phyloP scores from a whole-genome alignment of 768 basidiomycete species.

The Suillus weaverae region DNA sequence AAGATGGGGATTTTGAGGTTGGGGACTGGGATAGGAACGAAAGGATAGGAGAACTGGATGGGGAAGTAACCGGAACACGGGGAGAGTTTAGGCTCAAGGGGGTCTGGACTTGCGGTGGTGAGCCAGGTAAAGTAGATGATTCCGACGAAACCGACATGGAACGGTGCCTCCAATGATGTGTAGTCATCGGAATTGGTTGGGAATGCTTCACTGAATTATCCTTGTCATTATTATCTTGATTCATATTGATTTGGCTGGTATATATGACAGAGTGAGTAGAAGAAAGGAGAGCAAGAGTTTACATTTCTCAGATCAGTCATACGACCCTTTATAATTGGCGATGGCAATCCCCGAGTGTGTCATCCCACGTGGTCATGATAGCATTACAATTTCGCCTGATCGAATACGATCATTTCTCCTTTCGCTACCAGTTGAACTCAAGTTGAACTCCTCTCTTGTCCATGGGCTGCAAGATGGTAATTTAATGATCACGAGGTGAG shows the following conservation, averaged over 20 bases:
- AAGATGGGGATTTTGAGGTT: conserved; percentile 45
- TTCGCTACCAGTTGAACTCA: no score
- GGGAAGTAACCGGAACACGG: conserved; percentile 48
- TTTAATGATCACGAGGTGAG: neutral
- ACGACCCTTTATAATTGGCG: conserved; percentile 16
- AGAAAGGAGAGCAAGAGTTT: conserved; percentile 5
- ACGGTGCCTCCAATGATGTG: conserved; percentile 48
- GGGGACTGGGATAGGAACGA: conserved; percentile 67
- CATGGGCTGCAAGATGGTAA: no score
- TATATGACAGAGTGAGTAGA: conserved; percentile 5
- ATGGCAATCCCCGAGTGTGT: conserved; percentile 12
- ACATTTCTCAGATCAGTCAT: conserved; percentile 8
- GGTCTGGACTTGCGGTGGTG: conserved; percentile 52
- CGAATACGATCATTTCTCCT: conserved; percentile 2
- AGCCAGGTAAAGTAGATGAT: conserved; percentile 54
- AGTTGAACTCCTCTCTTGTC: neutral
- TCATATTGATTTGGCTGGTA: conserved; percentile 19
- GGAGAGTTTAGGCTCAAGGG: conserved; percentile 45
- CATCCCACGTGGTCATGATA: conserved; percentile 13
- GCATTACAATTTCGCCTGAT: neutral
- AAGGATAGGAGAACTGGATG: conserved; percentile 69
- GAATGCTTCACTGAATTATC: conserved; percentile 48
- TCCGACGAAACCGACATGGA: conserved; percentile 64
- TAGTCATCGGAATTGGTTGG: conserved; percentile 63
- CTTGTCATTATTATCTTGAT: conserved; percentile 8